Conservation (phyloP, 805 yeast genomes). For the Yarrowia sp. region DNA sequence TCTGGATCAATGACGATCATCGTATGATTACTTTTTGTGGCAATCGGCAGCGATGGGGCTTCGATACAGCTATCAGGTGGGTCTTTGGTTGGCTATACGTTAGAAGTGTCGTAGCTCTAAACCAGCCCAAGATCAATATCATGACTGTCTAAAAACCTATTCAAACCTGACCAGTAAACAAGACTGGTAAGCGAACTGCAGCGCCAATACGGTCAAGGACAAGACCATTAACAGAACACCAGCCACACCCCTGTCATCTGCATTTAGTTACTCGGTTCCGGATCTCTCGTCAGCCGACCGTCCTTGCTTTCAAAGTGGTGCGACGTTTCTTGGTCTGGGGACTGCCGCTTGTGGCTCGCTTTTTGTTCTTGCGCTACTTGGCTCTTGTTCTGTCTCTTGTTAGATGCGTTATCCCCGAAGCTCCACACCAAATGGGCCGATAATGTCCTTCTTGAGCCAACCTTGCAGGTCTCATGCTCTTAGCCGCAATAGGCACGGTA, state of each 20-base stretch:
- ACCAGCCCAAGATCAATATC: too few species aligned
- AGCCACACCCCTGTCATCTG: conserved; percentile 26
- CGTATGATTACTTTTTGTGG: conserved; percentile 12
- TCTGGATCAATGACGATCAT: neutral
- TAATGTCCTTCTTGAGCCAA: conserved; percentile 14
- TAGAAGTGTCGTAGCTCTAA: too few species aligned
- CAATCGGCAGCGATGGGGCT: too few species aligned
- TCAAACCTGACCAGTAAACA: too few species aligned
- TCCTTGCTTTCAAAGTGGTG: conserved; percentile 2
- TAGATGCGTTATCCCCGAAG: too few species aligned
- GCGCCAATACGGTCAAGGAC: neutral
- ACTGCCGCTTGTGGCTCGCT: too few species aligned
- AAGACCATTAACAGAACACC: neutral
- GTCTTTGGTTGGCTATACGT: too few species aligned
- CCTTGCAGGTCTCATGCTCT: conserved; percentile 2
- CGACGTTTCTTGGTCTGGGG: neutral
- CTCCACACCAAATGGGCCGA: conserved; percentile 28
- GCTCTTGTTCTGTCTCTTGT: neutral
- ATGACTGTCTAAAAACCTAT: too few species aligned
- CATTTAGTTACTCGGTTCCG: neutral
- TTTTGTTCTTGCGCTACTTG: too few species aligned
- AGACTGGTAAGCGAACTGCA: too few species aligned
- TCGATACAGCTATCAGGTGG: too few species aligned
- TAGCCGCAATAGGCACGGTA: conserved; percentile 13
- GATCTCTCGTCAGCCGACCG: conserved; percentile 5